Evolutionary conservation across 75 land plant species (phyloP), one percentile per base, ranked within the genome.

Genomic region (Azolla pinnata): DNA sequence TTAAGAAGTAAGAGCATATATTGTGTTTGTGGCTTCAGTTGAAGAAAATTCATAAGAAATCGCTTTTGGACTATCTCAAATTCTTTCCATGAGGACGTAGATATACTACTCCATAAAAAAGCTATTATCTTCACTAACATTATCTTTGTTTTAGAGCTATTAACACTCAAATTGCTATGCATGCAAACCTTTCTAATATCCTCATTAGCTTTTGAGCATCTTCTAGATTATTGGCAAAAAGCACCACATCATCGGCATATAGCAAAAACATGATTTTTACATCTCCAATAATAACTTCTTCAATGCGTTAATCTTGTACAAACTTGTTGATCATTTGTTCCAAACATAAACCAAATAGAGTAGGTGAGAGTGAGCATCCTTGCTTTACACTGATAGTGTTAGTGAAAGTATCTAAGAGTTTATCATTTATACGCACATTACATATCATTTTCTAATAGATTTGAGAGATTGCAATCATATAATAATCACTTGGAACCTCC

Each of bases 51-150:
- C 19, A 20, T 47, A 47, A 47, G 10, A 20, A 47, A 47, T 7
- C 50, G 18, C 19, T 47, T 47, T 47, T 47, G 50, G 50, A 47
- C 50, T 12, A 3, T 20, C 19, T 47, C 18, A 47, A 47, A 47
- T 18, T 47, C 18, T 20, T 47, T 47, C 50, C 50, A 47, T 12
- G 50, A 12, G 18, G 50, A 47, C 20, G 18, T 12, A 47, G 50
- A 47, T 3, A 18, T 47, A 18, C 18, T 47, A 47, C 50, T 20
- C 3, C 50, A 20, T 47, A 9, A 47, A 47, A 47, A 20, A 47
- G 50, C 20, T 47, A 47, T 20, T 47, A 20, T 47, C 18, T 47
- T 47, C 4, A 47, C 50, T 12, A 47, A 20, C 50, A 47, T 47
- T 3, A 47, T 20, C 50, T 47, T 47, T 12, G 50, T 47, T 47